phyloP scores from a whole-genome alignment of 306 rosid genomes.

The Cucurbita moschata region DNA sequence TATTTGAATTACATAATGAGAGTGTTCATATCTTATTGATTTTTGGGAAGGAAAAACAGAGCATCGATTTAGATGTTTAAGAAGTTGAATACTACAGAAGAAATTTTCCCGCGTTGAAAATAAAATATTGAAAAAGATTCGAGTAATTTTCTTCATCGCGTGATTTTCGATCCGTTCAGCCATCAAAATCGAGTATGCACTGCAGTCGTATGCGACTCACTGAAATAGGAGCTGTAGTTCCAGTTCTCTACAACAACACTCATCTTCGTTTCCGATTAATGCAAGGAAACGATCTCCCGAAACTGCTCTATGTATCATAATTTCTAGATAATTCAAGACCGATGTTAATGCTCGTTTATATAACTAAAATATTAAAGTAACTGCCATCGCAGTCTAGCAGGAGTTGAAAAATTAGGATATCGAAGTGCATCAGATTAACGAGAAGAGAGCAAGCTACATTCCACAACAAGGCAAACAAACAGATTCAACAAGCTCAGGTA shows the following conservation, averaged over 20 bases:
- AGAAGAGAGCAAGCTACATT: neutral
- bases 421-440: neutral
- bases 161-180: neutral
- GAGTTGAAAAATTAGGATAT: neutral
- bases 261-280: neutral
- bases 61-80: neutral
- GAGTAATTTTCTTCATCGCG: neutral
- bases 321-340: neutral
- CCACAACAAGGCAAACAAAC: neutral
- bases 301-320: neutral
- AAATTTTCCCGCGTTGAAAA: neutral
- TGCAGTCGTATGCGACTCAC: neutral
- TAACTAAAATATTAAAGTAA: neutral
- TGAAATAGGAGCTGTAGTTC: neutral
- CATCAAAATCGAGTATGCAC: neutral
- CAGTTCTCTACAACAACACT: neutral
- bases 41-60: neutral
- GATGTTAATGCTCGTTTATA: neutral
- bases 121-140: neutral
- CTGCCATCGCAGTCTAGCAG: neutral
- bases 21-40: neutral
- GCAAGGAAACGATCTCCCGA: neutral
- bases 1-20: neutral
- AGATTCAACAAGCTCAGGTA: neutral
- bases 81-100: neutral